phyloP scores from a whole-genome alignment of 1,284 basidiomycete species.

The Pseudozyma sp. region DNA sequence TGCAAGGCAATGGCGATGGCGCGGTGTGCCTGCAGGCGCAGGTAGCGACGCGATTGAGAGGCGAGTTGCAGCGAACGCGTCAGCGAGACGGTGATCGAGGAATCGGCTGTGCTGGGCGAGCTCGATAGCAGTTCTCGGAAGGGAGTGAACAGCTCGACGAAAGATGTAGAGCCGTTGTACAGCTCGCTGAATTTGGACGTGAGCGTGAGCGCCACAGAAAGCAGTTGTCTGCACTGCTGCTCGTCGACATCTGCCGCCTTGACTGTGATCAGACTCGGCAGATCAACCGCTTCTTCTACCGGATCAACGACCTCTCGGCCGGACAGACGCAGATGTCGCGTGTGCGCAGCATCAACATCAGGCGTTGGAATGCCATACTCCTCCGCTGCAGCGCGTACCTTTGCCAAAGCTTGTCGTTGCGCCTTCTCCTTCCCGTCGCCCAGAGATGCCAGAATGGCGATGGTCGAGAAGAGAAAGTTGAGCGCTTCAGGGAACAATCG shows the following conservation, averaged over 20 bases:
- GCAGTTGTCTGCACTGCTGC: conserved; percentile 20
- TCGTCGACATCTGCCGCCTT: conserved; percentile 2
- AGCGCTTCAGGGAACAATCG: conserved; percentile 89
- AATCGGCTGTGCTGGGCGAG: conserved; percentile 27
- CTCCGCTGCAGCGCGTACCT: conserved; percentile 45
- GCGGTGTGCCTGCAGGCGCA: conserved; percentile 91
- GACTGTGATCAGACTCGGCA: conserved; percentile 33
- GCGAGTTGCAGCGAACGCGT: conserved; percentile 77
- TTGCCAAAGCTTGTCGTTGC: conserved; percentile 33
- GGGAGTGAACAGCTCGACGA: conserved; percentile 63
- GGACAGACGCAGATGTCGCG: conserved; percentile 28
- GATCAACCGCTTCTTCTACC: conserved; percentile 17
- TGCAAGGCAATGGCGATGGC: conserved; percentile 94
- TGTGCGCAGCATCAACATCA: conserved; percentile 55
- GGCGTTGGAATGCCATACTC: conserved; percentile 64
- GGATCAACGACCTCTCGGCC: conserved; percentile 14
- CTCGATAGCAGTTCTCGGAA: conserved; percentile 43
- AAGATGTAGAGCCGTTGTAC: conserved; percentile 59
- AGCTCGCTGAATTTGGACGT: conserved; percentile 51
- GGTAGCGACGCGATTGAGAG: conserved; percentile 78
- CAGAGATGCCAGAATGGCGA: conserved; percentile 77
- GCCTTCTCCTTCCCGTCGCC: conserved; percentile 32
- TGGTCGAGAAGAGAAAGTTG: conserved; percentile 80
- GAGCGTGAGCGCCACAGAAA: conserved; percentile 47
- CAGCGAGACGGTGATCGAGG: conserved; percentile 70